Evolutionary conservation across 192 early-diverging fungal genomes (phyloP), one percentile per base, ranked within the genome.

Genomic region (Rhizoclosmatium sp.): DNA sequence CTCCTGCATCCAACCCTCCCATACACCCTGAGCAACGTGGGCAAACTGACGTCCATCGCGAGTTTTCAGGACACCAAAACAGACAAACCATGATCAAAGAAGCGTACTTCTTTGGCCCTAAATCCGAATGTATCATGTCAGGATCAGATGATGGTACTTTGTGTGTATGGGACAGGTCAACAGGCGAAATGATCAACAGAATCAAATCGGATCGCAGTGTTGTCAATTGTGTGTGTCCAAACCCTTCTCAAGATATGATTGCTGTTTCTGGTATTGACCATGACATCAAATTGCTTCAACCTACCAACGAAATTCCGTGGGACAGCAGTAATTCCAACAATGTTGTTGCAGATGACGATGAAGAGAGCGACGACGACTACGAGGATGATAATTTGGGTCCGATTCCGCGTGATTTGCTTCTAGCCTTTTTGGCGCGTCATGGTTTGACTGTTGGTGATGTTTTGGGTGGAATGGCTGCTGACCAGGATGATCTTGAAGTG

Each of bases 11-110:
- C 40, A 21, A n/a, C 9, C 16, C 40, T 3, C 47, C 44, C 10
- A 12, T 41, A 44, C 5, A 23, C 2, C 72, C 72, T 16, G 70
- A 54, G 19, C 14, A 46, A 12, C 42, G 21, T 19, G 44, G 59
- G 3, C 31, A 48, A 44, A 54, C 14, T 39, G 77, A 78, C 56
- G 16, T 71, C 5, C 41, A 71, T 12, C 59, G 21, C 23, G 42
- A 23, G 4, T 78, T 54, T 44, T 5, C 21, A 47, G 77, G 77
- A 47, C 77, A 78, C 58, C 54, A 54, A 31, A 78, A 78, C 48
- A 16, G 47, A 44, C 65, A 69, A 59, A 78, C 77, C 16, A 78
- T 78, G 77, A 78, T 78, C 47, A 78, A 78, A 41, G 77, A 78
- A 46, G 77, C 77, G 2, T 78, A 69, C 68, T 78, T 69, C 49